Evolutionary conservation across 306 rosid species (phyloP).

Genomic region (Sechiopsis laciniata): DNA sequence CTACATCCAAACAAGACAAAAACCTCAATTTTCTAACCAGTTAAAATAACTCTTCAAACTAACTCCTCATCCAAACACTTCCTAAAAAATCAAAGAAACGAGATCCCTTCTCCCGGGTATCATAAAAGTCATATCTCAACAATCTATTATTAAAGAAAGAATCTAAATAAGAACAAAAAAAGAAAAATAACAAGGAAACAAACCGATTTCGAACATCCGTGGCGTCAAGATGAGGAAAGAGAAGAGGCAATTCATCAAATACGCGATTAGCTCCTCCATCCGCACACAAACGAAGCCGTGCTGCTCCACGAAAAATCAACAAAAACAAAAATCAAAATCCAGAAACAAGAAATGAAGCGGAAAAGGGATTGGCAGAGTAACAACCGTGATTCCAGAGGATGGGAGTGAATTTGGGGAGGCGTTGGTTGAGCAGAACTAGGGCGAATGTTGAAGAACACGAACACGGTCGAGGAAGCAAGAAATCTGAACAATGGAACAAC

Average conservation of each 20-base stretch:
- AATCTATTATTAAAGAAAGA: constrained; percentile 6
- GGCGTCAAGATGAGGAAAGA: constrained; percentile 49
- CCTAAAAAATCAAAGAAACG: too few relatives aligned
- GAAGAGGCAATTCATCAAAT: constrained; percentile 72
- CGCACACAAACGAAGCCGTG: constrained; percentile 63
- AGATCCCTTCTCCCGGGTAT: too few relatives aligned
- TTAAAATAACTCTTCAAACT: too few relatives aligned
- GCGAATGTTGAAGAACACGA: constrained; percentile 36
- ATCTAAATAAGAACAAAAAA: background rate
- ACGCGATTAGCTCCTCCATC: constrained; percentile 95
- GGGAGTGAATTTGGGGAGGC: constrained; percentile 68
- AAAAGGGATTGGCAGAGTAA: background rate
- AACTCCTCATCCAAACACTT: too few relatives aligned
- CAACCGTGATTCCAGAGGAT: constrained; percentile 84
- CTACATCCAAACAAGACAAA: too few relatives aligned
- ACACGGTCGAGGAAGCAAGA: constrained; percentile 49
- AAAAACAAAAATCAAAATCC: constrained; percentile 1
- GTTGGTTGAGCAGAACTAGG: constrained; percentile 70
- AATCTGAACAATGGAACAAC: constrained; percentile 57
- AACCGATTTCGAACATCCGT: constrained; percentile 63
- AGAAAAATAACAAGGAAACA: background rate
- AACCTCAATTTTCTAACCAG: too few relatives aligned
- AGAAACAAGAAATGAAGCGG: background rate
- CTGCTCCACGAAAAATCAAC: constrained; percentile 45
- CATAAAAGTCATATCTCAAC: too few relatives aligned